These are phyloP conservation scores for Pythium phragmiticola DNA, from an alignment of 352 stramenopile species.

Conservation along the genomic window DNA sequence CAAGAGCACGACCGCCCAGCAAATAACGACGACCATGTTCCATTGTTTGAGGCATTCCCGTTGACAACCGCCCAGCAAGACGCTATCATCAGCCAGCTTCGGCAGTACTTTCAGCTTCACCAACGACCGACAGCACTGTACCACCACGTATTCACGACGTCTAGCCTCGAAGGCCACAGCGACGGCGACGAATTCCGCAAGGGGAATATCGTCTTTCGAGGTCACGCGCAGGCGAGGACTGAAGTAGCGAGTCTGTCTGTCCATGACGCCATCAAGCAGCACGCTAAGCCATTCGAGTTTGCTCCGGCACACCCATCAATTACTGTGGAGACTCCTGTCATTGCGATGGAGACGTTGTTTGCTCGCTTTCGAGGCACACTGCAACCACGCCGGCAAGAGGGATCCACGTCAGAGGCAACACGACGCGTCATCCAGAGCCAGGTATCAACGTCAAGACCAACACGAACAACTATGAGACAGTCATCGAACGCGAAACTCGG, in stretches of 20 bases:
- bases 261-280: not conserved
- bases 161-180: conserved; percentile 21
- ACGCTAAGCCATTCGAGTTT: conserved; percentile 17
- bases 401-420: not conserved
- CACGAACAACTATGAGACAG: not conserved
- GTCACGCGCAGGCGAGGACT: conserved; percentile 1
- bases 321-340: not conserved
- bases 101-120: conserved; percentile 36
- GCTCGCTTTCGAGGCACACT: conserved; percentile 39
- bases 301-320: not conserved
- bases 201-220: conserved; percentile 44
- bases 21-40: conserved; percentile 11
- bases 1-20: not conserved
- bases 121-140: conserved; percentile 45
- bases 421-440: not conserved
- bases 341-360: conserved; percentile 18
- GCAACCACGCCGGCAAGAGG: conserved; percentile 17
- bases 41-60: conserved; percentile 32
- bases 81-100: conserved; percentile 15
- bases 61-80: conserved; percentile 22
- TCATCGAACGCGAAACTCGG: conserved; percentile 7
- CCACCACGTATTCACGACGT: conserved; percentile 38
- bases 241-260: not conserved
- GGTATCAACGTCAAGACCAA: not conserved
- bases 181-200: conserved; percentile 32